Evolutionary conservation across 495 filamentous ascomycete genomes (phyloP).

Genomic region (Penicillium coffeae): DNA sequence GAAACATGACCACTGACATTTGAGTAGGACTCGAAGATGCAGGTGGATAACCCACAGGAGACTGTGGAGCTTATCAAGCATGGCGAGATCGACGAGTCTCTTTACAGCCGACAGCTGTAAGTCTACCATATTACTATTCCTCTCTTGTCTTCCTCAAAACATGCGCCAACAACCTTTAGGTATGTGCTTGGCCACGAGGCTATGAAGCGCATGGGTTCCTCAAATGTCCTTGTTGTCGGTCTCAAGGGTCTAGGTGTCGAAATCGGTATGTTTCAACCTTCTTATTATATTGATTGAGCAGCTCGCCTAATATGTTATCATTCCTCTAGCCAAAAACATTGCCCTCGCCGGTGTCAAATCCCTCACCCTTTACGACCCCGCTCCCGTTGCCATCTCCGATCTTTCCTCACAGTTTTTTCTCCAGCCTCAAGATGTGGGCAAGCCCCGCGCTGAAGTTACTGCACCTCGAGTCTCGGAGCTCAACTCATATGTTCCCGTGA

Average conservation of each 20-base stretch:
- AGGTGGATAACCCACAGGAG: constrained; percentile 65
- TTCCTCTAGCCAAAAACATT: constrained; percentile 82
- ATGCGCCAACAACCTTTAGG: constrained; percentile 23
- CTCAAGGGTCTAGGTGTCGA: constrained; percentile 93
- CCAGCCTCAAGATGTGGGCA: constrained; percentile 80
- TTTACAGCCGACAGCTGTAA: constrained; percentile 94
- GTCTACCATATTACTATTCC: constrained; percentile 12
- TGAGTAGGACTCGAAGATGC: constrained; percentile 66
- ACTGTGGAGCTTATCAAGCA: constrained; percentile 57
- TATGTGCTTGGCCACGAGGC: constrained; percentile 98
- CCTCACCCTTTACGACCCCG: constrained; percentile 81
- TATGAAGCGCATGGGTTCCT: constrained; percentile 98
- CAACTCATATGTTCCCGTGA: constrained; percentile 92
- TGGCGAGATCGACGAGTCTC: constrained; percentile 86
- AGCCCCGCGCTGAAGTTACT: constrained; percentile 80
- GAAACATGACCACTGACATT: constrained; percentile 14
- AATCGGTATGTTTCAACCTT: constrained; percentile 61
- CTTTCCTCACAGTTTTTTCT: constrained; percentile 98
- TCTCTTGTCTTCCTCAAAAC: background rate
- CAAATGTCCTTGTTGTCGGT: constrained; percentile 89
- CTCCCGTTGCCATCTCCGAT: constrained; percentile 75
- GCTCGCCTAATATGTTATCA: constrained; percentile 2
- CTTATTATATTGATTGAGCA: background rate
- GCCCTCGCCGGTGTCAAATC: constrained; percentile 92
- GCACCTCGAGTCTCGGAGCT: constrained; percentile 88